These are phyloP conservation scores for Globisporangium viniferum DNA, from an alignment of 352 stramenopile species.

Conservation along the genomic window DNA sequence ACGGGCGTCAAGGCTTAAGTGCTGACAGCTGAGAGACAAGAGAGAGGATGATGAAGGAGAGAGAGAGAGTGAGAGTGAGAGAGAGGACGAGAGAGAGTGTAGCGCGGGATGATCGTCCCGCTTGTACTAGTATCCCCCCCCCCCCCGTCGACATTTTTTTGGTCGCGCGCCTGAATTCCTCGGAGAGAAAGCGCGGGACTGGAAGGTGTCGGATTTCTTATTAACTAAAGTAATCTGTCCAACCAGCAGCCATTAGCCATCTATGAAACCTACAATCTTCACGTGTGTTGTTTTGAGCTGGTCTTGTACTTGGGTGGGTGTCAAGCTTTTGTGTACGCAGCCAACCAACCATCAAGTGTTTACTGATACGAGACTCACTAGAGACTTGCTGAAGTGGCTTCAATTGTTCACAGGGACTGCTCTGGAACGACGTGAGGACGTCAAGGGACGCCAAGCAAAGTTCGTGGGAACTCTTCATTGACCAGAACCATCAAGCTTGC, in stretches of 20 bases:
- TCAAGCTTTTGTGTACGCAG: too few species aligned
- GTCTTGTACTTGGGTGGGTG: background rate
- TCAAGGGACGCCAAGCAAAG: too few species aligned
- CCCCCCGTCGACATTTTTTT: constrained; percentile 40
- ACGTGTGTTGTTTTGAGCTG: background rate
- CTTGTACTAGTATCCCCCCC: constrained; percentile 61
- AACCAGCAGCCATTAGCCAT: constrained; percentile 1
- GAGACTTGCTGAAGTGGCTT: too few species aligned
- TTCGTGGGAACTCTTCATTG: too few species aligned
- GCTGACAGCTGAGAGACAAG: constrained; percentile 18
- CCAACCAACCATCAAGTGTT: too few species aligned
- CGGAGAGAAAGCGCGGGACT: background rate
- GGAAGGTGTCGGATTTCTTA: constrained; percentile 9
- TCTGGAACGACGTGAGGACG: too few species aligned
- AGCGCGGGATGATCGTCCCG: constrained; percentile 31
- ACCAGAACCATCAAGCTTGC: too few species aligned
- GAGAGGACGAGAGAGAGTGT: constrained; percentile 22
- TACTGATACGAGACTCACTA: too few species aligned
- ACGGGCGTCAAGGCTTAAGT: constrained; percentile 49
- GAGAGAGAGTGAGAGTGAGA: constrained; percentile 42
- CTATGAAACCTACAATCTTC: background rate
- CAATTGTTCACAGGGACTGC: too few species aligned
- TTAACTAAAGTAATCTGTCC: constrained; percentile 12
- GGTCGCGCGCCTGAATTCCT: background rate
- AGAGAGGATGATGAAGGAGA: constrained; percentile 43